Evolutionary conservation across 306 rosid genomes (phyloP).

Genomic region (Hippophae tibetana): DNA sequence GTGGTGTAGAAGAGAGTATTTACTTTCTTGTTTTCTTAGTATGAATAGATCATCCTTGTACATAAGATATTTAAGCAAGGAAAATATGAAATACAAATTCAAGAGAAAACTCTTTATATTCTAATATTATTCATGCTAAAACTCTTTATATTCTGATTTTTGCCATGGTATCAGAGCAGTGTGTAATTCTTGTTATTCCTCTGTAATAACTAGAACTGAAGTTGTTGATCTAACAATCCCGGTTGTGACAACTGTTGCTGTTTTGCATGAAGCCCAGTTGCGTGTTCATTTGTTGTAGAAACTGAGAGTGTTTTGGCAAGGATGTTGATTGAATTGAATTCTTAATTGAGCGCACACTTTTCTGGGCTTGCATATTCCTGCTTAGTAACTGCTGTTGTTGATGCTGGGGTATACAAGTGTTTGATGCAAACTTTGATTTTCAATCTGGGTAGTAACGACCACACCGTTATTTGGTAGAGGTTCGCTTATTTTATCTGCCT

Average conservation of each 20-base stretch:
- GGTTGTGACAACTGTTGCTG: no score
- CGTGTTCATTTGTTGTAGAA: no score
- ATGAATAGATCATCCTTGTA: no score
- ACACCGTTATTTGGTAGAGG: constrained; percentile 46
- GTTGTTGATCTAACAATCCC: constrained; percentile 55
- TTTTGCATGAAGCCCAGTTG: no score
- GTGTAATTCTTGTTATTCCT: not conserved
- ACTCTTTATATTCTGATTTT: no score
- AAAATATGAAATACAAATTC: no score
- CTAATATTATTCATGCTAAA: no score
- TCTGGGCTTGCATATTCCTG: constrained; percentile 58
- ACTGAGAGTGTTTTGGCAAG: constrained; percentile 1
- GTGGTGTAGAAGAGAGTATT: no score
- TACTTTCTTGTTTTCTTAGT: no score
- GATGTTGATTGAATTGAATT: constrained; percentile 49
- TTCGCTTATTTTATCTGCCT: constrained; percentile 12
- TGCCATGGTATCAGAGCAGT: no score
- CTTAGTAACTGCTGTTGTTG: constrained; percentile 67
- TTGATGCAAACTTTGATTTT: constrained; percentile 54
- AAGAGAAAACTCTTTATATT: no score
- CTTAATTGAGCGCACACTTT: constrained; percentile 43
- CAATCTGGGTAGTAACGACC: not conserved
- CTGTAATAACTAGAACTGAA: constrained; percentile 61
- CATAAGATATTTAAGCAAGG: no score
- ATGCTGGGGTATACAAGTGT: constrained; percentile 57